Conservation (phyloP, 2,329 filamentous ascomycete species). For the Fusarium vanettenii region DNA sequence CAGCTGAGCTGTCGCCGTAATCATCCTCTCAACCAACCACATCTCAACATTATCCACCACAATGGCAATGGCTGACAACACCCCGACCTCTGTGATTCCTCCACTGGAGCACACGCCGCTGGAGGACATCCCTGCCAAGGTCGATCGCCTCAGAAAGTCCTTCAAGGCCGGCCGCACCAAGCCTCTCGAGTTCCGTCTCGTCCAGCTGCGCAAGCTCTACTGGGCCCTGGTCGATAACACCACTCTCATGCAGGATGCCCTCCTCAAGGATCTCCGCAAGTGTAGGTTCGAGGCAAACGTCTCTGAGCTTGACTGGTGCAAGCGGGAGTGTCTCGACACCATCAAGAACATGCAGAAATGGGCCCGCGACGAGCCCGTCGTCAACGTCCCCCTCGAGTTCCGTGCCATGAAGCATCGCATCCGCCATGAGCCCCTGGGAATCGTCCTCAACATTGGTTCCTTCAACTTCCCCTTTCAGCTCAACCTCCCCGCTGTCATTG, state of each 20-base stretch:
- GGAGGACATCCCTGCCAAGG: constrained; percentile 72
- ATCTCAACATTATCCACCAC: constrained; percentile 1
- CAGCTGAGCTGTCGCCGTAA: constrained; percentile 8
- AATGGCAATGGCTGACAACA: constrained; percentile 51
- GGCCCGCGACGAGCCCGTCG: constrained; percentile 82
- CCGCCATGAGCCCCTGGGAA: constrained; percentile 87
- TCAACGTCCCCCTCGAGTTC: constrained; percentile 76
- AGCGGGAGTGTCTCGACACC: constrained; percentile 84
- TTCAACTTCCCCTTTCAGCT: constrained; percentile 96
- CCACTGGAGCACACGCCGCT: constrained; percentile 71
- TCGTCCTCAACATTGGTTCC: constrained; percentile 86
- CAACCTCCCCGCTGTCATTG: constrained; percentile 80
- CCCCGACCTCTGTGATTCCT: constrained; percentile 53
- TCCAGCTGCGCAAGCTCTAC: constrained; percentile 93
- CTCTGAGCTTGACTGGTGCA: constrained; percentile 80
- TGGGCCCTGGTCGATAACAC: constrained; percentile 89
- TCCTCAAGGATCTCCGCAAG: constrained; percentile 83
- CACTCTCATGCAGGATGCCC: constrained; percentile 77
- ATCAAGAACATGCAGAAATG: constrained; percentile 83
- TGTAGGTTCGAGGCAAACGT: constrained; percentile 78
- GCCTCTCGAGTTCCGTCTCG: constrained; percentile 81
- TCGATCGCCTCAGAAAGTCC: constrained; percentile 71
- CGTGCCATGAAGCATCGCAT: constrained; percentile 78
- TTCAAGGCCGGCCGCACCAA: constrained; percentile 86
- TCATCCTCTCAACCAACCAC: constrained; percentile 15